Conservation (phyloP, 306 rosid genomes). For the Pyrus betulifolia region DNA sequence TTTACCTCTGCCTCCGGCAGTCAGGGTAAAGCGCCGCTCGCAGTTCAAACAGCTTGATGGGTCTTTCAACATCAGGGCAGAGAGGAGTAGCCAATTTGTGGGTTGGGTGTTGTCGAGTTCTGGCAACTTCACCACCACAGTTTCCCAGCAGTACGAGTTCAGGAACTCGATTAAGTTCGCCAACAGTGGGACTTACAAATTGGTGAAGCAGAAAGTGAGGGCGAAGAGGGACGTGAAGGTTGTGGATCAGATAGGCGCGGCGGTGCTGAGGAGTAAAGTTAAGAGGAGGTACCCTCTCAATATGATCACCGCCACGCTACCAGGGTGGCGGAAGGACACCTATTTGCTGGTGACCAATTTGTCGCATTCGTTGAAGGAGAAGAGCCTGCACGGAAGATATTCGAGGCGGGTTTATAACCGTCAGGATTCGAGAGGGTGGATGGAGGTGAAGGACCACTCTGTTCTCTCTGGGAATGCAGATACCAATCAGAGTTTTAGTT, state of each 20-base stretch:
- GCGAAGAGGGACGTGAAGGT: constrained; percentile 27
- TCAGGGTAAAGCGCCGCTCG: constrained; percentile 26
- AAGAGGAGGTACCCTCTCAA: constrained; percentile 43
- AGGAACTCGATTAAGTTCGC: constrained; percentile 31
- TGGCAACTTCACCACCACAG: constrained; percentile 49
- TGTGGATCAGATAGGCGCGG: constrained; percentile 8
- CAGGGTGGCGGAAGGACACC: constrained; percentile 21
- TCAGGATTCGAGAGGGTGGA: constrained; percentile 70
- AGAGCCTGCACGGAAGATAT: neutral
- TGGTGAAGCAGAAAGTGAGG: constrained; percentile 45
- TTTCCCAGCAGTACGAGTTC: constrained; percentile 30
- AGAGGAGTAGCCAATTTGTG: constrained; percentile 23
- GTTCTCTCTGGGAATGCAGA: constrained; percentile 50
- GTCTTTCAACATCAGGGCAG: constrained; percentile 39
- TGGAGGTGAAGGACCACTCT: constrained; percentile 61
- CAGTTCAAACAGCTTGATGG: constrained; percentile 57
- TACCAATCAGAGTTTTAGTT: constrained; percentile 39
- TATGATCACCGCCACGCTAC: constrained; percentile 24
- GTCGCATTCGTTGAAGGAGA: constrained; percentile 44
- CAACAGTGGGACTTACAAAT: constrained; percentile 40
- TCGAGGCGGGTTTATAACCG: constrained; percentile 16
- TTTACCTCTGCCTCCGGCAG: constrained; percentile 18
- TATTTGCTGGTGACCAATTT: constrained; percentile 41
- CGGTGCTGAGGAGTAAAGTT: constrained; percentile 17
- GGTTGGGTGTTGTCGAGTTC: constrained; percentile 72